Base-by-base conservation (phyloP, 306 rosid species). In the Dalbergia cochinchinensis region DNA sequence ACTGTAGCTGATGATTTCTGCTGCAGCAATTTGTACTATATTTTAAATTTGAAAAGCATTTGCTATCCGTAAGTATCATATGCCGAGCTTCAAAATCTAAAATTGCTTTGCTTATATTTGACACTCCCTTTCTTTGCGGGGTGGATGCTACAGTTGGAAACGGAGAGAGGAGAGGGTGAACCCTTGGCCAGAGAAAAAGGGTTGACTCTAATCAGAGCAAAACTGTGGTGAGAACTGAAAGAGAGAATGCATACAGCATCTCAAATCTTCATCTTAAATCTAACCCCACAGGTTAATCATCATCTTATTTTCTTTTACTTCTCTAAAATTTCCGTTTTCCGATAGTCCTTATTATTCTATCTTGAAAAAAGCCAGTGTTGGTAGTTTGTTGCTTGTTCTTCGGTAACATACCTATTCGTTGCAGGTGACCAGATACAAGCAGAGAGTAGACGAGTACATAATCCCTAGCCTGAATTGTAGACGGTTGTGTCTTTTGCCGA, bases 211-310 rank as follows among this genome's bases (percentile, higher is more conserved):
- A 58, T 57, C 51, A 55, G 72, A 78, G 69, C 62, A 44, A 37
- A 62, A 62, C 64, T 33, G 66, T 35, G 76, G 76, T 45, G 47
- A 65, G 62, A 72, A 69, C 82, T 71, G 66, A 37, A 71, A 69
- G 45, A 78, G 58, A 88, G 5, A 78, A 92, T 91, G 94, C 85
- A 82, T 59, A 51, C 87, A 15, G 45, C 85, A 35, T 82, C 86
- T 73, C 84, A 84, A n/a, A 64, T 78, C 81, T 71, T 71, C 80
- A 66, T 83, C 74, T 60, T 81, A 41, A 64, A 62, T 41, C 70
- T 76, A 71, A 82, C 84, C 64, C 88, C 89, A 19, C 83, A 83
- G 93, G 98, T 91, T 74, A 35, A 5, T 33, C 58, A 65, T 35
- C 41, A 69, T 58, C 39, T 22, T 35, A 26, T 20, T 48, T 37